These are phyloP conservation scores for Lactifluus hygrophoroides DNA, from an alignment of 768 basidiomycete genomes.

Conservation along the genomic window DNA sequence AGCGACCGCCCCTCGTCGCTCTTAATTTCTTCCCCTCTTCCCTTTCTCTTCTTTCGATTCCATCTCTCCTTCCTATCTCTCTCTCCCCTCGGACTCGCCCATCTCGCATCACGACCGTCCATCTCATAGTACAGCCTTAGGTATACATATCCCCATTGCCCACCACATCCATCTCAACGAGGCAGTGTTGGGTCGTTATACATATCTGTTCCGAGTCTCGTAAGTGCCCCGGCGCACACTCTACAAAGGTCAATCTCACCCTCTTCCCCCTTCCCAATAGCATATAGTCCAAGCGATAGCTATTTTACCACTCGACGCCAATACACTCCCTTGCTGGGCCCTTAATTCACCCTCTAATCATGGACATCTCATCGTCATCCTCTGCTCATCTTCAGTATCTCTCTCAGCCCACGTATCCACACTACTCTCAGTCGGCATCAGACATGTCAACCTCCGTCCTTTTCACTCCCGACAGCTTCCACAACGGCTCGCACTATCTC, in stretches of 20 bases:
- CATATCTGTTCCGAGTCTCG: not conserved
- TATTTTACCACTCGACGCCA: conserved; percentile 9
- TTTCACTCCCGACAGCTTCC: conserved; percentile 5
- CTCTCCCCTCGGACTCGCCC: not conserved
- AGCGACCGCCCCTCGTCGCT: conserved; percentile 12
- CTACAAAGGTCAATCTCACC: not conserved
- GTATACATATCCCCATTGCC: conserved; percentile 12
- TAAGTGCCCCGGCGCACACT: not conserved
- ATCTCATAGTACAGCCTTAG: conserved; percentile 10
- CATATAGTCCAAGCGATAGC: conserved; percentile 14
- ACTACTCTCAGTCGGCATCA: conserved; percentile 10
- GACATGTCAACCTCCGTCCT: conserved; percentile 9
- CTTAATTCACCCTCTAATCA: conserved; percentile 15
- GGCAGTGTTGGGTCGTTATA: conserved; percentile 2
- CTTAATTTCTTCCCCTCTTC: conserved; percentile 7
- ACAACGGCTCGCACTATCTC: not conserved
- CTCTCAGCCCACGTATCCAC: conserved; percentile 14
- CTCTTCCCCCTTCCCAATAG: not conserved
- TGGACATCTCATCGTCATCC: conserved; percentile 8
- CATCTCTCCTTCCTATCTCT: not conserved
- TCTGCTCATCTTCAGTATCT: conserved; percentile 13
- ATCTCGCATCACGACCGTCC: not conserved
- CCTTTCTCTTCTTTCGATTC: not conserved
- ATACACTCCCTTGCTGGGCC: conserved; percentile 4
- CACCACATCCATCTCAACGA: conserved; percentile 4